Evolutionary conservation across 2,329 filamentous ascomycete genomes (phyloP).

Genomic region (Paracoccidioides lutzii): DNA sequence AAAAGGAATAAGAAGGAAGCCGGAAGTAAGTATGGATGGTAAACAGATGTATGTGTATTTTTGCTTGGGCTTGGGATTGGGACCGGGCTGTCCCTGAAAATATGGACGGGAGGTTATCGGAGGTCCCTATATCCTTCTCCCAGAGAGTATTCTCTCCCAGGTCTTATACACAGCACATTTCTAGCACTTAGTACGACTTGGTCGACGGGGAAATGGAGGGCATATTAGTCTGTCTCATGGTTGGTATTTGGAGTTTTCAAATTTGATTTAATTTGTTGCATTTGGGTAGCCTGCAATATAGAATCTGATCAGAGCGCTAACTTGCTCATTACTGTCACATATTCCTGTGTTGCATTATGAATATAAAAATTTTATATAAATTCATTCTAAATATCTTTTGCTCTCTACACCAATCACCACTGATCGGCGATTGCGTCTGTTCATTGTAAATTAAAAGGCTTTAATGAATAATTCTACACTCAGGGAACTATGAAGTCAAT

Average conservation of each 20-base stretch:
- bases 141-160: neutral
- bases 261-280: neutral
- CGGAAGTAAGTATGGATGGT: conserved; percentile 75
- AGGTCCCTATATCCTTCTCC: neutral
- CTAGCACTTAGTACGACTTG: neutral
- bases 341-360: neutral
- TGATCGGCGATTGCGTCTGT: too few species aligned
- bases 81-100: neutral
- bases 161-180: neutral
- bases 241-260: neutral
- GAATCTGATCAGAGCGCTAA: neutral
- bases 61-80: too few species aligned
- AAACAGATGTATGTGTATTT: conserved; percentile 4
- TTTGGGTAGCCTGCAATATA: neutral
- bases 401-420: too few species aligned
- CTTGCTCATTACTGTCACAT: neutral
- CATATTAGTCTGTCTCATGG: neutral
- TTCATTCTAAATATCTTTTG: neutral
- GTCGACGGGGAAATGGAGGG: neutral
- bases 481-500: too few species aligned
- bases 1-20: conserved; percentile 70
- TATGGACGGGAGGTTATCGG: neutral
- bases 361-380: neutral
- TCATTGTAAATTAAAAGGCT: too few species aligned
- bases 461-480: too few species aligned